phyloP scores from a whole-genome alignment of 768 basidiomycete species.

The Filobasidium wieringae region DNA sequence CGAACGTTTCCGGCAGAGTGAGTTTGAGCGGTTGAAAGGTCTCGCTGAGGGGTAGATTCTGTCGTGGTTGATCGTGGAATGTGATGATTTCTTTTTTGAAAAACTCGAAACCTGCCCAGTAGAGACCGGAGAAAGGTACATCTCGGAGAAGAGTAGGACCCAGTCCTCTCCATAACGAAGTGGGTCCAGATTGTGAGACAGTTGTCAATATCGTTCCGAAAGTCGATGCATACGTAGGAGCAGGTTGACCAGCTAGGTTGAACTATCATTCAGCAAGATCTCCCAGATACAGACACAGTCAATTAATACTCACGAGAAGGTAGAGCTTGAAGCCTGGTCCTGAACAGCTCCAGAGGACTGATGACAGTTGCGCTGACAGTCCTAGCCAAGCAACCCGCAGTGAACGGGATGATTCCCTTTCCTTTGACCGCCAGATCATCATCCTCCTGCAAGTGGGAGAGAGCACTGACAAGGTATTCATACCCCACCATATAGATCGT shows the following conservation, averaged over 20 bases:
- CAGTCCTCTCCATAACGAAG: constrained; percentile 77
- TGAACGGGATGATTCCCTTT: constrained; percentile 48
- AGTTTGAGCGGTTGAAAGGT: not conserved
- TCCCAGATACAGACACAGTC: too few species aligned
- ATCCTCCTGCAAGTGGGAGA: not conserved
- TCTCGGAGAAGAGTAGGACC: constrained; percentile 90
- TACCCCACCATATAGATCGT: constrained; percentile 93
- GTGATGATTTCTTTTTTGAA: constrained; percentile 56
- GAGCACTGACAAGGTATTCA: constrained; percentile 52
- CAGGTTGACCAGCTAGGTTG: constrained; percentile 12
- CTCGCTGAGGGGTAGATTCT: too few species aligned
- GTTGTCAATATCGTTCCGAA: constrained; percentile 46
- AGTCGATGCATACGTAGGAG: constrained; percentile 35
- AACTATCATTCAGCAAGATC: too few species aligned
- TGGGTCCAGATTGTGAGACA: constrained; percentile 53
- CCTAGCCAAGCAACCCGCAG: constrained; percentile 72
- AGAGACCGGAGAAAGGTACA: constrained; percentile 79
- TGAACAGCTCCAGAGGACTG: constrained; percentile 37
- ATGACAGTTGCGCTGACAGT: constrained; percentile 56
- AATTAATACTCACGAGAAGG: constrained; percentile 22
- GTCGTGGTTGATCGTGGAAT: too few species aligned
- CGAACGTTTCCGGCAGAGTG: constrained; percentile 55
- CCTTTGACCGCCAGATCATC: not conserved
- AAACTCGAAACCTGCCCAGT: constrained; percentile 89
- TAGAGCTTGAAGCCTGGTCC: constrained; percentile 33